A percentile compares a stretch with the other conserved stretches of the same genome.
phyloP scores from a whole-genome alignment of 768 basidiomycete species.

The Termitomyces sp. region DNA sequence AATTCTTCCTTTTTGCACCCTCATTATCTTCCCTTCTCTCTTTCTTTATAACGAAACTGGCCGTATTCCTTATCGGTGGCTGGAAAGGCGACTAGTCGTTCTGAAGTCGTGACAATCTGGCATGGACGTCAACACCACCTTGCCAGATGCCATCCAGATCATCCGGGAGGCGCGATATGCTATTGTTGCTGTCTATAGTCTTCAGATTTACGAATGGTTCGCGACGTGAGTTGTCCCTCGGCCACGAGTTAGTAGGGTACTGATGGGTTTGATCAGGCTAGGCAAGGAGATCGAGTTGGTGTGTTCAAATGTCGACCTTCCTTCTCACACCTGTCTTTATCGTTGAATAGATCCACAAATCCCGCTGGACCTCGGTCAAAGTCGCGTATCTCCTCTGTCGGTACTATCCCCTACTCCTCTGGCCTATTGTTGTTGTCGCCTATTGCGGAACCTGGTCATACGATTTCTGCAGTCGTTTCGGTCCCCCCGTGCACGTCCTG shows the following conservation, averaged over 20 bases:
- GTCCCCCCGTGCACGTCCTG: conserved; percentile 24
- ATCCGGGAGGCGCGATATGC: conserved; percentile 24
- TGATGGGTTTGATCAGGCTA: conserved; percentile 15
- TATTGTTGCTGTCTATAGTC: conserved; percentile 23
- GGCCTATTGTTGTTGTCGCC: conserved; percentile 31
- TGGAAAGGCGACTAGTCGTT: conserved; percentile 5
- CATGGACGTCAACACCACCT: conserved; percentile 7
- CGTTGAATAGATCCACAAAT: conserved; percentile 24
- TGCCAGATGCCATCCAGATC: conserved; percentile 6
- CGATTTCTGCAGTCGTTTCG: conserved; percentile 23
- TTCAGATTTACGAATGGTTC: conserved; percentile 33
- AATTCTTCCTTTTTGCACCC: not conserved
- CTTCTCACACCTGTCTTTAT: not conserved
- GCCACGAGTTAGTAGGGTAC: not conserved
- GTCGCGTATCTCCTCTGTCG: conserved; percentile 34
- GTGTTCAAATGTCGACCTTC: conserved; percentile 7
- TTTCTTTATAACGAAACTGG: conserved; percentile 6
- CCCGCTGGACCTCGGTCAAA: conserved; percentile 33
- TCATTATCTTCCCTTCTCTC: not conserved
- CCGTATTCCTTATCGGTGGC: not conserved
- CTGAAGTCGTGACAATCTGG: not conserved
- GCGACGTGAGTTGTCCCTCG: conserved; percentile 22
- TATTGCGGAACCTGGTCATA: conserved; percentile 28
- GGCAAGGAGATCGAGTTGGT: conserved; percentile 28
- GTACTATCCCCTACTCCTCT: conserved; percentile 33